Evolutionary conservation across 768 basidiomycete genomes (phyloP).

Genomic region (Mycena kentingensis): DNA sequence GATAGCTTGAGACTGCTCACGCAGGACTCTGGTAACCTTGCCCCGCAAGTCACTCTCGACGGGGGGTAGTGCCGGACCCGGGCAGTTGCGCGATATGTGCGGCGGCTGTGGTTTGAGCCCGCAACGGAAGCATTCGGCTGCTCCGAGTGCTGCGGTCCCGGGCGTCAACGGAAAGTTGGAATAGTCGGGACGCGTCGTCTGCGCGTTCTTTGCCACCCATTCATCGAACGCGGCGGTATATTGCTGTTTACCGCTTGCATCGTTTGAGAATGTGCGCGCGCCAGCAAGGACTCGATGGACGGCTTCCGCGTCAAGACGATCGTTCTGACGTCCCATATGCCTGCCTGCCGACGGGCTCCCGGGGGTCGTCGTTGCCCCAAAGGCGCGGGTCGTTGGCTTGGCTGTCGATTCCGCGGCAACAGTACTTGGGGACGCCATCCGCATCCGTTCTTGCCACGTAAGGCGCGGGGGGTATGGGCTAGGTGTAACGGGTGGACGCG

Average conservation of each 20-base stretch:
- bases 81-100: not conserved
- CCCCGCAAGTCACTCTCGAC: slow-evolving; percentile 1
- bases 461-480: not conserved
- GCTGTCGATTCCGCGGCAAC: not conserved
- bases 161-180: slow-evolving; percentile 4
- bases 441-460: not conserved
- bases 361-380: not conserved
- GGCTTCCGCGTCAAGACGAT: too few relatives aligned
- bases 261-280: too few relatives aligned
- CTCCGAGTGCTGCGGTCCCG: not conserved
- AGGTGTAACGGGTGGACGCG: not conserved
- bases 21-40: not conserved
- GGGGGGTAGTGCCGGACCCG: not conserved
- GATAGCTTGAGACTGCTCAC: not conserved
- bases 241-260: slow-evolving; percentile 1
- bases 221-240: not conserved
- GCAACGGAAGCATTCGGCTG: slow-evolving; percentile 9
- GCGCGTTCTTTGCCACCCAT: slow-evolving; percentile 7
- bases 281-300: not conserved
- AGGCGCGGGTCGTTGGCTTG: not conserved
- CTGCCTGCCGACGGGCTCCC: not conserved
- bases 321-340: too few relatives aligned
- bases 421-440: not conserved
- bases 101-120: slow-evolving; percentile 1
- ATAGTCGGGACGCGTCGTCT: not conserved